phyloP scores from a whole-genome alignment of 1,284 basidiomycete genomes.

The Hemileccinum hortonii region DNA sequence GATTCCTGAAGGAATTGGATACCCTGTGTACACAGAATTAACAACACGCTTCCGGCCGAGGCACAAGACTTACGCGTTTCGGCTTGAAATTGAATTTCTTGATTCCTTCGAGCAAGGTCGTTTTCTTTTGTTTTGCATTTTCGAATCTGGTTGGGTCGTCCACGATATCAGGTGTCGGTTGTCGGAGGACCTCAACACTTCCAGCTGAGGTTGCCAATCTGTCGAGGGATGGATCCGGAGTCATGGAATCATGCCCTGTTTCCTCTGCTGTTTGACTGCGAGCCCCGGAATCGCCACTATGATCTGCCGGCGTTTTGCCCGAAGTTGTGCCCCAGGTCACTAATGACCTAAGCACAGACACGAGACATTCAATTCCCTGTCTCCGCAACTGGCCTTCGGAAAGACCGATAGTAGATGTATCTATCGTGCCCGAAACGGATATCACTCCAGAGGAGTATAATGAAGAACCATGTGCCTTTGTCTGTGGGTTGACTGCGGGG shows the following conservation, averaged over 20 bases:
- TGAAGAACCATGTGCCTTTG: conserved; percentile 45
- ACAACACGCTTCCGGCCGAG: not conserved
- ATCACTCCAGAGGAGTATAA: conserved; percentile 70
- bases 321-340: conserved; percentile 83
- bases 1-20: conserved; percentile 87
- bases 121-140: conserved; percentile 97
- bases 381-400: conserved; percentile 84
- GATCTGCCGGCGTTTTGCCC: conserved; percentile 51
- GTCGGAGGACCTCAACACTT: conserved; percentile 55
- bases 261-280: conserved; percentile 55
- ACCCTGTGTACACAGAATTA: conserved; percentile 51
- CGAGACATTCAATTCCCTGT: conserved; percentile 89
- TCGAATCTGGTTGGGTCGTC: conserved; percentile 96
- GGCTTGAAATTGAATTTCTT: conserved; percentile 99
- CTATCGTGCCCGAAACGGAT: conserved; percentile 63
- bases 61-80: conserved; percentile 61
- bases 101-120: conserved; percentile 91
- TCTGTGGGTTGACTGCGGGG: conserved; percentile 55
- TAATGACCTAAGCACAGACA: conserved; percentile 82
- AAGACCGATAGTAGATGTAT: conserved; percentile 63
- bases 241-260: conserved; percentile 45
- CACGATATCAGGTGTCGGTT: conserved; percentile 69
- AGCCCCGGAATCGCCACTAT: conserved; percentile 39
- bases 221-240: conserved; percentile 55
- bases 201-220: conserved; percentile 43